phyloP scores from a whole-genome alignment of 2,329 filamentous ascomycete genomes.

The Colletotrichum godetiae region DNA sequence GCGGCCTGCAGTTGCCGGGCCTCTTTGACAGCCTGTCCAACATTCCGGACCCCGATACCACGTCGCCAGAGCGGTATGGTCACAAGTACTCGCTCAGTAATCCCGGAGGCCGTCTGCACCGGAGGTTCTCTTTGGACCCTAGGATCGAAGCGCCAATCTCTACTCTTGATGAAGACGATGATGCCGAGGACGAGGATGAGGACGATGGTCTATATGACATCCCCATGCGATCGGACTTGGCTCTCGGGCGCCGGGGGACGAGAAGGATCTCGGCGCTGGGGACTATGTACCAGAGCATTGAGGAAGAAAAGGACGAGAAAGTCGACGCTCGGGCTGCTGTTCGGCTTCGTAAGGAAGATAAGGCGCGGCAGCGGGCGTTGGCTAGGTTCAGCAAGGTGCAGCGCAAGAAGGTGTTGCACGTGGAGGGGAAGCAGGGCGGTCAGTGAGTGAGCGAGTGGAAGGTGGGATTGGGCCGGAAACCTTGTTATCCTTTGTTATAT shows the following conservation, averaged over 20 bases:
- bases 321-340: slow-evolving; percentile 43
- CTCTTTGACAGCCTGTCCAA: slow-evolving; percentile 40
- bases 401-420: background rate
- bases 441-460: background rate
- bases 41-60: slow-evolving; percentile 20
- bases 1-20: slow-evolving; percentile 49
- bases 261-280: slow-evolving; percentile 35
- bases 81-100: slow-evolving; percentile 12
- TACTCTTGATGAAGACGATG: slow-evolving; percentile 14
- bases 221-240: slow-evolving; percentile 24
- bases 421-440: background rate
- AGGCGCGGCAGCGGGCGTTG: slow-evolving; percentile 41
- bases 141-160: slow-evolving; percentile 6
- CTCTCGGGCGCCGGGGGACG: slow-evolving; percentile 26
- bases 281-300: slow-evolving; percentile 28
- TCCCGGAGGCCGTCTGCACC: background rate
- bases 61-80: background rate
- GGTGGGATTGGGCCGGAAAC: background rate
- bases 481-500: background rate
- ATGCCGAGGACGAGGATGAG: slow-evolving; percentile 9
- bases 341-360: slow-evolving; percentile 46
- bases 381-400: background rate
- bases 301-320: slow-evolving; percentile 37
- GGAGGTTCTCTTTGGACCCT: slow-evolving; percentile 1
- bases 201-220: slow-evolving; percentile 1